A percentile compares a stretch with the other conserved stretches of the same genome.
These are phyloP conservation scores for Phytophthora uliginosa DNA, from an alignment of 352 stramenopile genomes.

Conservation along the genomic window DNA sequence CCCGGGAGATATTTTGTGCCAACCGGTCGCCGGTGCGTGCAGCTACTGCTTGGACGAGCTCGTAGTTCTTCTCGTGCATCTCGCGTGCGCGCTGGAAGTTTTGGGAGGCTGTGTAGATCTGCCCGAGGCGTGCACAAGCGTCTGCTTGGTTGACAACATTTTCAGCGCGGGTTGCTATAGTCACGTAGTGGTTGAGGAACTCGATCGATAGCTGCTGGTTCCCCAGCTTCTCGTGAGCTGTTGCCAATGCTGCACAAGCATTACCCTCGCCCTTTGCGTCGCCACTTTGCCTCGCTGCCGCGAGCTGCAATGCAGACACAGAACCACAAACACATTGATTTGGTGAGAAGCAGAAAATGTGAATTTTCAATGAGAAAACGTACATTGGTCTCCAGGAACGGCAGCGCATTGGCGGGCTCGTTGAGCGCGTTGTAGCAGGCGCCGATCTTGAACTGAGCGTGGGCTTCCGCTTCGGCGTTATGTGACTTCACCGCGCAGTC, in stretches of 20 bases:
- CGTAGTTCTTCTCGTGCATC: constrained; percentile 93
- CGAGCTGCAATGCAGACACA: constrained; percentile 43
- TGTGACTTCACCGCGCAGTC: constrained; percentile 75
- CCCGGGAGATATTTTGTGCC: constrained; percentile 69
- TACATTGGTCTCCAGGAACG: constrained; percentile 89
- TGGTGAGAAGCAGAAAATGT: not conserved
- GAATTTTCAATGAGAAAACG: constrained; percentile 9
- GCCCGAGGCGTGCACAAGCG: constrained; percentile 86
- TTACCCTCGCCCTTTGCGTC: constrained; percentile 84
- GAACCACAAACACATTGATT: constrained; percentile 1
- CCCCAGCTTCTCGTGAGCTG: constrained; percentile 83
- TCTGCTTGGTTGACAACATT: constrained; percentile 91
- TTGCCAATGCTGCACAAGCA: constrained; percentile 90
- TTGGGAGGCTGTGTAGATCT: constrained; percentile 85
- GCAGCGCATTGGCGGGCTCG: constrained; percentile 74
- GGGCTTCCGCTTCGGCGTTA: constrained; percentile 62
- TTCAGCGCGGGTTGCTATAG: constrained; percentile 82
- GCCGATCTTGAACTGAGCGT: constrained; percentile 84
- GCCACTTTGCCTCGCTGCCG: constrained; percentile 60
- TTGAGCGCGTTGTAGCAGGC: constrained; percentile 76
- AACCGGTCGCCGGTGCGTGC: constrained; percentile 50
- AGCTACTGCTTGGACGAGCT: constrained; percentile 72
- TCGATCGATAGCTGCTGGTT: constrained; percentile 89
- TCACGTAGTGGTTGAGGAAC: constrained; percentile 90
- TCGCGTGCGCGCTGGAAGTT: constrained; percentile 86